Conservation (phyloP, 345 rosid genomes). For the Iberis pinnata region DNA sequence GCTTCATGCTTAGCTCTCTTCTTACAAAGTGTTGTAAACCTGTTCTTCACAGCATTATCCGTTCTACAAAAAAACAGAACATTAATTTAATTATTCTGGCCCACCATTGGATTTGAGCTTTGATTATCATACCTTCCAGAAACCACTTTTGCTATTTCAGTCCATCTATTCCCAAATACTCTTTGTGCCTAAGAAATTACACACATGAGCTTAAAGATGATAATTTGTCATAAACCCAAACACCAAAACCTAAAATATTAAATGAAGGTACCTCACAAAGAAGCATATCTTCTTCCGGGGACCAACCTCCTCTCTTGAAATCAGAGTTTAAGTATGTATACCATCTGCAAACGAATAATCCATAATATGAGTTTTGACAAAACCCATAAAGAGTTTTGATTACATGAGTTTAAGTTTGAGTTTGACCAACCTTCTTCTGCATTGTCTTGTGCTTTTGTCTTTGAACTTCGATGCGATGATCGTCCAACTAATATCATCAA, state of each 20-base stretch:
- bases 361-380: background rate
- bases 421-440: conserved; percentile 75
- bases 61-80: conserved; percentile 46
- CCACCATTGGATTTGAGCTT: background rate
- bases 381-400: background rate
- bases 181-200: conserved; percentile 60
- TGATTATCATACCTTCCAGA: conserved; percentile 93
- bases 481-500: conserved; percentile 61
- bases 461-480: conserved; percentile 85
- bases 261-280: conserved; percentile 65
- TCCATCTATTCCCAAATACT: conserved; percentile 93
- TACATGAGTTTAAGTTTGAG: background rate
- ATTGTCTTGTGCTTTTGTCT: conserved; percentile 94
- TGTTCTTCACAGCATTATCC: conserved; percentile 96
- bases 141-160: conserved; percentile 97
- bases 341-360: conserved; percentile 49
- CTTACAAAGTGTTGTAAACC: conserved; percentile 93
- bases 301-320: conserved; percentile 98
- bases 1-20: conserved; percentile 91
- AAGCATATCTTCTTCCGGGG: conserved; percentile 88
- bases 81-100: background rate
- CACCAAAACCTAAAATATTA: background rate
- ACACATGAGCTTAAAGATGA: background rate
- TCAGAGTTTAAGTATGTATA: conserved; percentile 91
- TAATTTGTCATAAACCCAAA: conserved; percentile 9